Base-by-base conservation (phyloP, 1,139 yeast species). In the Debaryomycetaceae sp. region DNA sequence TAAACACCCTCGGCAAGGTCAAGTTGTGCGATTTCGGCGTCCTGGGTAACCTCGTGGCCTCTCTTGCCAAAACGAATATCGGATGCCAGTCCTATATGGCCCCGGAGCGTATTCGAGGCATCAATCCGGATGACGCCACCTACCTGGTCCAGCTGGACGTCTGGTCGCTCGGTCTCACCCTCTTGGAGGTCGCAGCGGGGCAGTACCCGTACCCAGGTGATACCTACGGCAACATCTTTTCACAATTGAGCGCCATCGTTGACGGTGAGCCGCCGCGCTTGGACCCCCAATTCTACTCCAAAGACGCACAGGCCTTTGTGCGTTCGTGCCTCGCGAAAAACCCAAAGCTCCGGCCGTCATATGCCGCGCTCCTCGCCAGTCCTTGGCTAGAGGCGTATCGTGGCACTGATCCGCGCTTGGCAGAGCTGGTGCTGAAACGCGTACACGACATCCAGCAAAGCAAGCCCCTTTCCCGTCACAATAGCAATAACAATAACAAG, bases 81-180 rank as follows among this genome's bases (percentile, higher is more conserved):
- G 99, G 99, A 5, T 92, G 98, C 53, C 98, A 90, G 55, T 82
- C 95, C 4, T 90, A 90, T 55, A 92, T 92, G 98, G 97, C 98
- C 0, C 99, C 99, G 1, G 99, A 90, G 53, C 70, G 99, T 47
- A 92, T 90, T 45, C 77, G 80, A 52, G 49, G 59, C 2, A 37
- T 54, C 28, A 59, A 45, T 27, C 69, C 69, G 3, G 87, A 80
- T 47, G 90, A 75, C 40, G 67, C 73, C 13, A 77, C 94, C 0
- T 90, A 90, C 54, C 78, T 96, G 2, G 95, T 86, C 10, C 96
- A 90, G 49, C 79, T 94, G 8, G 99, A 92, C 54, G 75, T 90
- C 36, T 90, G 99, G 98, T 85, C 96, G 0, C 58, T 90, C 26
- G 99, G 98, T 2, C 63, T 90, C 34, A 78, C 94, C 18, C 74